These are phyloP conservation scores for Cryphonectria nitschkei DNA, from an alignment of 2,329 filamentous ascomycete genomes.

Conservation along the genomic window DNA sequence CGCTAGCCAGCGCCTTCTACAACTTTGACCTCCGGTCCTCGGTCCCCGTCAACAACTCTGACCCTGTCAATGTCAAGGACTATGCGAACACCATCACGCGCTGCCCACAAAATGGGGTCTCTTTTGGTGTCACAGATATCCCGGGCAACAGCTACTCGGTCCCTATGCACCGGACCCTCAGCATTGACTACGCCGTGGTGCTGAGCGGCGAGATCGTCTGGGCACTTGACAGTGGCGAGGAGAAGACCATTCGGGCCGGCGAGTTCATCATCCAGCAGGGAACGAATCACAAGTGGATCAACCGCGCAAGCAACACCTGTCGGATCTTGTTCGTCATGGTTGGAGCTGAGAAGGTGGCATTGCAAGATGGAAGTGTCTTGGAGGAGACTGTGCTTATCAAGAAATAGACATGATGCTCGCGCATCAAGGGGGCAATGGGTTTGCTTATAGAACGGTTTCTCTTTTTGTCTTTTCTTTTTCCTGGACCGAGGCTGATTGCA, in stretches of 20 bases:
- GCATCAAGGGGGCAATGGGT: neutral
- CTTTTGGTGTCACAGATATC: constrained; percentile 41
- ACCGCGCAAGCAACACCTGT: constrained; percentile 42
- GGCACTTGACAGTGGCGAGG: constrained; percentile 46
- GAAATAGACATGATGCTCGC: constrained; percentile 10
- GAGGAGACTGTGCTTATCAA: constrained; percentile 37
- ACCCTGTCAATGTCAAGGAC: constrained; percentile 11
- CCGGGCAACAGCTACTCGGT: constrained; percentile 34
- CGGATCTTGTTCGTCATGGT: constrained; percentile 46
- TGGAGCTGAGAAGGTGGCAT: constrained; percentile 43
- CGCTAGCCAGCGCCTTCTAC: constrained; percentile 37
- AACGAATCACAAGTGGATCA: constrained; percentile 49
- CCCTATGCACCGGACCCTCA: constrained; percentile 48
- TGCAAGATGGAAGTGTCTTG: constrained; percentile 42
- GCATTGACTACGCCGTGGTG: constrained; percentile 45
- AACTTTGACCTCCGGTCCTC: constrained; percentile 36
- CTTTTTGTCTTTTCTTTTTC: neutral
- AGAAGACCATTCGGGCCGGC: constrained; percentile 41
- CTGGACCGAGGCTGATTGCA: neutral
- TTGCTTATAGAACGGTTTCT: neutral
- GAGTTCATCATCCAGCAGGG: constrained; percentile 49
- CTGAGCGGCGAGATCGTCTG: constrained; percentile 45
- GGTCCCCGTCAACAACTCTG: constrained; percentile 40
- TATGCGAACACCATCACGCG: constrained; percentile 37
- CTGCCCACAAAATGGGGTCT: constrained; percentile 41